Base-by-base conservation (phyloP, 495 filamentous ascomycete genomes). In the Copromyces sp. region DNA sequence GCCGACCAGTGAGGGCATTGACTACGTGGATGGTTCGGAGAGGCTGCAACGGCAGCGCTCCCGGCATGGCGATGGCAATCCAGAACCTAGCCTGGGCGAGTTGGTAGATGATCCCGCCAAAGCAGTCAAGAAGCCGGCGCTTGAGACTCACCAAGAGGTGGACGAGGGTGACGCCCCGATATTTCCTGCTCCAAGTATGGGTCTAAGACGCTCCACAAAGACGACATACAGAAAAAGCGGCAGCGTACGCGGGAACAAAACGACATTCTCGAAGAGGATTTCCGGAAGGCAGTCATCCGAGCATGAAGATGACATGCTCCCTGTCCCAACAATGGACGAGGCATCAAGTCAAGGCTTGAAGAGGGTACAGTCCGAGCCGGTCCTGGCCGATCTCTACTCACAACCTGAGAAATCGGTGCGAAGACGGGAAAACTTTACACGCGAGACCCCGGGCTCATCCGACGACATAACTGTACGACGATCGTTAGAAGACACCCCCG, bases 21-120 rank as follows among this genome's bases (percentile, higher is more conserved):
- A 89, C 37, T 97, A 95, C 78, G 84, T 89, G 71, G 94, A 99
- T 83, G 95, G 95, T 20, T 93, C 95, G 0, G 95, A 98, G 68
- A 86, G 89, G 74, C 81, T 98, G 47, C 92, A 93, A 74, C 86
- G 91, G 74, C 90, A 94, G 76, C 86, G 88, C 74, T 97, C 93
- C 3, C 82, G 87, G 38, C 83, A 83, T 42, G 78, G 83, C 29
- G 81, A 84, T 38, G 75, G 81, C n/a, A 82, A 78, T 7, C 83
- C 88, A 4, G 89, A 90, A 71, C 79, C 90, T 44, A 88, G 89
- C 75, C 84, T 98, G 65, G 93, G 94, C 77, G 87, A 86, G 14
- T 77, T 97, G 72, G 94, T 97, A 69, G 92, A 90, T 53, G 93
- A 98, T 80, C 91, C 93, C 3, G 85, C 86, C n/a, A 86, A 86